Conservation (phyloP, 768 basidiomycete genomes). For the Coprinopsis cinerea region DNA sequence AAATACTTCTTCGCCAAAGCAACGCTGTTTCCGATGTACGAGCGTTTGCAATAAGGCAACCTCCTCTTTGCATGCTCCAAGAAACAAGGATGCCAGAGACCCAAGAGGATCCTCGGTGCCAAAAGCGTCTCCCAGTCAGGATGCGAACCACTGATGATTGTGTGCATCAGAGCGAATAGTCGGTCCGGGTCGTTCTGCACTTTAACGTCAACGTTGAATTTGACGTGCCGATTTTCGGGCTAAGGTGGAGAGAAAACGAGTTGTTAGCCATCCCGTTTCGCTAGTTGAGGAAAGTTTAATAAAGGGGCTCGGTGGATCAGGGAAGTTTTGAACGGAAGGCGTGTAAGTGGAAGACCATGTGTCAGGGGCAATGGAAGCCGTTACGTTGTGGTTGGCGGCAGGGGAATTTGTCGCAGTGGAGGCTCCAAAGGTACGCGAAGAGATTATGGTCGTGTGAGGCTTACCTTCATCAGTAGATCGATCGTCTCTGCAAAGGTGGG, state of each 20-base stretch:
- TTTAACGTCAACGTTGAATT: conserved; percentile 91
- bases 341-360: neutral
- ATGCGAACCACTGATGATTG: conserved; percentile 49
- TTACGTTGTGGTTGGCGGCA: neutral
- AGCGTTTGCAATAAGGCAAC: conserved; percentile 78
- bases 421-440: neutral
- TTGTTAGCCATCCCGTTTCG: neutral
- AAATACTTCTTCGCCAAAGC: conserved; percentile 79
- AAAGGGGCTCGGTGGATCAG: too few relatives aligned
- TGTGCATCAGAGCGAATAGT: conserved; percentile 78
- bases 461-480: conserved; percentile 67
- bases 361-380: neutral
- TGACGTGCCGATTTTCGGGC: conserved; percentile 72
- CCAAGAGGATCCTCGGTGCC: conserved; percentile 75
- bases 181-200: conserved; percentile 83
- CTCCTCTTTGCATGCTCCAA: conserved; percentile 65
- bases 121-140: conserved; percentile 68
- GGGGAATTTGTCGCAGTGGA: neutral
- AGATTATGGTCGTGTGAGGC: conserved; percentile 14
- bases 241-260: conserved; percentile 18
- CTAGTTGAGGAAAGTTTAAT: too few relatives aligned
- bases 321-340: too few relatives aligned
- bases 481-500: conserved; percentile 88
- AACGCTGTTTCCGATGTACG: conserved; percentile 76
- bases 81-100: conserved; percentile 91